Evolutionary conservation across 805 yeast species (phyloP).

Genomic region (Schizosaccharomyces japonicus): DNA sequence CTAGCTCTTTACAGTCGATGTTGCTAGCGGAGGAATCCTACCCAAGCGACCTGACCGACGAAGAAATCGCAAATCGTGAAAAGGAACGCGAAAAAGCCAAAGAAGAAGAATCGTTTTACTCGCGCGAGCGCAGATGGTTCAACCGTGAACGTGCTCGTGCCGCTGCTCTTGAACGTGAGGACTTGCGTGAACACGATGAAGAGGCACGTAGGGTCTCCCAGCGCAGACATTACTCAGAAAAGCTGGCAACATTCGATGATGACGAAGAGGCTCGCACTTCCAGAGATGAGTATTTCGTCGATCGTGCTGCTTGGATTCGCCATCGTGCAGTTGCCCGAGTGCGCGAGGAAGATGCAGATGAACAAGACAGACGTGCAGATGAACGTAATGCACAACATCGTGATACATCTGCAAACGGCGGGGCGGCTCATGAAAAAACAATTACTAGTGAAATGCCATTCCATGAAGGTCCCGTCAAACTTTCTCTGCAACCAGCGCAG

Average conservation of each 20-base stretch:
- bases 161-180: constrained; percentile 10
- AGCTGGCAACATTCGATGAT: constrained; percentile 11
- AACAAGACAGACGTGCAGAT: constrained; percentile 8
- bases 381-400: background rate
- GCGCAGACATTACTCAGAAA: constrained; percentile 4
- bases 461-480: background rate
- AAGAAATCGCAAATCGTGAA: constrained; percentile 8
- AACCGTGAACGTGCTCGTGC: constrained; percentile 9
- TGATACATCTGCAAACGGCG: background rate
- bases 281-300: constrained; percentile 11
- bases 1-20: background rate
- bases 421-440: background rate
- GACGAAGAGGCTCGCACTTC: constrained; percentile 9
- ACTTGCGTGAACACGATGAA: constrained; percentile 9
- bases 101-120: constrained; percentile 7
- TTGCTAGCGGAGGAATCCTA: background rate
- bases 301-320: constrained; percentile 10
- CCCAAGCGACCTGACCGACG: constrained; percentile 7
- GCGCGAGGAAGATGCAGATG: constrained; percentile 9
- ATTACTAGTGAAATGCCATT: background rate
- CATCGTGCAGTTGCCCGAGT: constrained; percentile 8
- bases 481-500: background rate
- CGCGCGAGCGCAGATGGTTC: constrained; percentile 10
- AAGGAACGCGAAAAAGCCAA: constrained; percentile 8
- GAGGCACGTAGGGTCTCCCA: constrained; percentile 5